phyloP scores from a whole-genome alignment of 2,329 filamentous ascomycete genomes.

The Pseudopyrenochaeta lycopersici region DNA sequence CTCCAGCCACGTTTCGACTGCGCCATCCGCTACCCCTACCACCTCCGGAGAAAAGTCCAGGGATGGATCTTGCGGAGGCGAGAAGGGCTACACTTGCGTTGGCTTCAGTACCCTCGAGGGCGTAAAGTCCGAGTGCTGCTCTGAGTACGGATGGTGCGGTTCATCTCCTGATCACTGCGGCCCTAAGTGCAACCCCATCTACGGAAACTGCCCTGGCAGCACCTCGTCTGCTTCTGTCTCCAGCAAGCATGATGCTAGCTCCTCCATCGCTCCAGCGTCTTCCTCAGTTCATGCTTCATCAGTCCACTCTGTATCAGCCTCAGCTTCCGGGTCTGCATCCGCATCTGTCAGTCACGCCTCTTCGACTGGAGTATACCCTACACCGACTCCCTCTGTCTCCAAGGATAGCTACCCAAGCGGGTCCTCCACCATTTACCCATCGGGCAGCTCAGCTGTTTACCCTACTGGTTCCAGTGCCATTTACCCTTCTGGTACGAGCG shows the following conservation, averaged over 20 bases:
- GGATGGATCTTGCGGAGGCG: constrained; percentile 33
- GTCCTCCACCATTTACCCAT: constrained; percentile 5
- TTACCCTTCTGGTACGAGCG: constrained; percentile 1
- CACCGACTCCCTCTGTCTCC: constrained; percentile 5
- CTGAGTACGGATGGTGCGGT: constrained; percentile 52
- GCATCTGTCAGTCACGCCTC: constrained; percentile 3
- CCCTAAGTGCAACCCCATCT: constrained; percentile 38
- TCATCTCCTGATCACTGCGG: constrained; percentile 37
- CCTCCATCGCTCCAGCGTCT: constrained; percentile 12
- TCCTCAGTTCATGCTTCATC: constrained; percentile 14
- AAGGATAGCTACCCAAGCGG: constrained; percentile 15
- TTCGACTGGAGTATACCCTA: constrained; percentile 2
- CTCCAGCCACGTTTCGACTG: constrained; percentile 13
- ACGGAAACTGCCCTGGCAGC: constrained; percentile 30
- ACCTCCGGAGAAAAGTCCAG: constrained; percentile 17
- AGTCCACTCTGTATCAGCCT: not conserved
- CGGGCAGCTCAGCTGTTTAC: not conserved
- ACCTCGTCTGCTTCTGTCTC: constrained; percentile 4
- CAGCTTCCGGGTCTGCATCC: constrained; percentile 10
- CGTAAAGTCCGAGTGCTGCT: constrained; percentile 56
- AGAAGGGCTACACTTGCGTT: constrained; percentile 31
- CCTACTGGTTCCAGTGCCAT: not conserved
- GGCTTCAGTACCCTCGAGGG: constrained; percentile 23
- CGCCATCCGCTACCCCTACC: constrained; percentile 16
- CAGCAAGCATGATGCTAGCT: constrained; percentile 14